phyloP scores from a whole-genome alignment of 306 rosid genomes.

The Aeschynomene evenia region DNA sequence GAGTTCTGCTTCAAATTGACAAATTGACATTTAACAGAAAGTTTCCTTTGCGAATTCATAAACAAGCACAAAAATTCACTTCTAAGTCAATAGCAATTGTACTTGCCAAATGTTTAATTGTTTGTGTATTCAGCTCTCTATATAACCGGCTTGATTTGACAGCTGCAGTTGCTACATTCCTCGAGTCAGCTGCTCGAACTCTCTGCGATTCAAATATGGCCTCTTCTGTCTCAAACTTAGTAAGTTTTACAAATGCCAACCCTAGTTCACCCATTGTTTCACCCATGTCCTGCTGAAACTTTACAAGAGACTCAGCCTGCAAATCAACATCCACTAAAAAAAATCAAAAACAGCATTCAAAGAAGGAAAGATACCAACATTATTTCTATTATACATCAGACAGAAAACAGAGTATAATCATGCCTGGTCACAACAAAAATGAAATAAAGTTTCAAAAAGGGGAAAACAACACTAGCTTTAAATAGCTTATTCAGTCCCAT shows the following conservation, averaged over 20 bases:
- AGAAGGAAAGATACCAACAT: background rate
- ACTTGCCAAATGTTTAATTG: slow-evolving; percentile 88
- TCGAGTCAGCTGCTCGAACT: slow-evolving; percentile 72
- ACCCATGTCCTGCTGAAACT: slow-evolving; percentile 94
- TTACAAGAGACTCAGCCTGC: slow-evolving; percentile 96
- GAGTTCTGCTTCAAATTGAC: background rate
- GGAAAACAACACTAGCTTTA: background rate
- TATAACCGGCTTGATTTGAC: slow-evolving; percentile 91
- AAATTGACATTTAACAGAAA: background rate
- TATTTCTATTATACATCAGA: background rate
- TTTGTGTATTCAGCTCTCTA: slow-evolving; percentile 88
- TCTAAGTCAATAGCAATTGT: slow-evolving; percentile 3
- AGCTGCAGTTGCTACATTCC: slow-evolving; percentile 82
- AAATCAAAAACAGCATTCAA: background rate
- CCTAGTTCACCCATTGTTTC: slow-evolving; percentile 94
- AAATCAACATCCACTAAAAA: background rate
- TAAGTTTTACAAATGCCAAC: slow-evolving; percentile 79
- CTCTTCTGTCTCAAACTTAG: slow-evolving; percentile 89
- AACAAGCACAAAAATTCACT: background rate
- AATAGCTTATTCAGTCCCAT: slow-evolving; percentile 14
- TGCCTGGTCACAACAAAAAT: background rate
- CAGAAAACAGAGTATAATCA: background rate
- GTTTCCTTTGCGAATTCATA: background rate
- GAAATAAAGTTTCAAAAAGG: background rate
- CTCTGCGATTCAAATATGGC: slow-evolving; percentile 66